Percentiles rank a stretch among this genome's conserved stretches.
phyloP scores from a whole-genome alignment of 306 rosid genomes.

The Cicer yamashitae region DNA sequence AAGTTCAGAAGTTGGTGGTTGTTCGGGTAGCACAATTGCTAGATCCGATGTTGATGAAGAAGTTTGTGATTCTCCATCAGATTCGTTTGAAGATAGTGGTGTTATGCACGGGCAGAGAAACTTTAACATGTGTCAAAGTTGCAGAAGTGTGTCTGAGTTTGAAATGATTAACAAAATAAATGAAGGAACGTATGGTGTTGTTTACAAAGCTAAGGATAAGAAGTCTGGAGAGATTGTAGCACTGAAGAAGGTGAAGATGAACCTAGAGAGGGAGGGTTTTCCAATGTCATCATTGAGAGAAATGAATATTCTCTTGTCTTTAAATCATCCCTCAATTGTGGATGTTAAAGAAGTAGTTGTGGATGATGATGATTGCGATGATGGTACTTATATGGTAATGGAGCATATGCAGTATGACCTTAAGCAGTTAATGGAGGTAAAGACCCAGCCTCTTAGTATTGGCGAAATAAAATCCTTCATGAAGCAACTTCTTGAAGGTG shows the following conservation, averaged over 20 bases:
- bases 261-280: slow-evolving; percentile 75
- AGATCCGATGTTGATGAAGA: slow-evolving; percentile 51
- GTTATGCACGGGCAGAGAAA: slow-evolving; percentile 40
- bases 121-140: slow-evolving; percentile 74
- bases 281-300: slow-evolving; percentile 89
- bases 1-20: slow-evolving; percentile 65
- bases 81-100: slow-evolving; percentile 49
- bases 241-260: slow-evolving; percentile 95
- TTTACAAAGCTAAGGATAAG: slow-evolving; percentile 87
- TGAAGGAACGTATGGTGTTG: slow-evolving; percentile 98
- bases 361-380: slow-evolving; percentile 67
- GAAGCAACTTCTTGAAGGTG: slow-evolving; percentile 80
- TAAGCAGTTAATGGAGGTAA: slow-evolving; percentile 65
- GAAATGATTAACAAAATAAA: slow-evolving; percentile 83
- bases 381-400: slow-evolving; percentile 92
- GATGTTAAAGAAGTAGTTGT: slow-evolving; percentile 90
- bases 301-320: slow-evolving; percentile 87
- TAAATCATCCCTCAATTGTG: slow-evolving; percentile 79
- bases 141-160: slow-evolving; percentile 79
- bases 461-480: slow-evolving; percentile 82
- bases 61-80: slow-evolving; percentile 37
- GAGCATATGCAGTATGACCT: slow-evolving; percentile 90
- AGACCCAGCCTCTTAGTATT: slow-evolving; percentile 74
- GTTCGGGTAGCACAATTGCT: slow-evolving; percentile 49
- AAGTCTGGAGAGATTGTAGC: slow-evolving; percentile 84